These are phyloP conservation scores for Beauveria sp. DNA, from an alignment of 2,329 filamentous ascomycete genomes.

Conservation along the genomic window DNA sequence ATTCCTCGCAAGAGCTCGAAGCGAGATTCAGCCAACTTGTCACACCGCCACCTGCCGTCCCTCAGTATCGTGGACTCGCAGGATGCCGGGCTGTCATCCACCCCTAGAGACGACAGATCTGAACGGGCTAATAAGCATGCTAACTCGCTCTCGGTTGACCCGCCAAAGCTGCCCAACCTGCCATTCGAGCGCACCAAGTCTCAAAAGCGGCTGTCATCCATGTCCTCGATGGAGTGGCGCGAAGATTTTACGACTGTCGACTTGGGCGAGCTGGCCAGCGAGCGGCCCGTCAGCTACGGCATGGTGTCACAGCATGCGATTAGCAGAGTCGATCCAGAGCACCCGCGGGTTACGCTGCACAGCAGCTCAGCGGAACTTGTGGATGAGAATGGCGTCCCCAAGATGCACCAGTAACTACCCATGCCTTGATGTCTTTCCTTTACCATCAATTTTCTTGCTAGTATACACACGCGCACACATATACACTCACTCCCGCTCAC, in stretches of 20 bases:
- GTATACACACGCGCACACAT: neutral
- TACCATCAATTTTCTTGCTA: neutral
- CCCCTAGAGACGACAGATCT: constrained; percentile 1
- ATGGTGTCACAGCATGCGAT: constrained; percentile 52
- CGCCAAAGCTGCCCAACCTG: constrained; percentile 31
- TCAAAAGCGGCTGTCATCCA: constrained; percentile 42
- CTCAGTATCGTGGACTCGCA: constrained; percentile 23
- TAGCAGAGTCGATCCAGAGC: constrained; percentile 44
- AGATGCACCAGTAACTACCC: neutral
- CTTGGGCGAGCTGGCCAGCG: constrained; percentile 29
- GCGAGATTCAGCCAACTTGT: constrained; percentile 38
- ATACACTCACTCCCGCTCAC: neutral
- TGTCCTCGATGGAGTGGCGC: constrained; percentile 41
- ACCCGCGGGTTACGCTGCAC: constrained; percentile 37
- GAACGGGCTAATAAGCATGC: constrained; percentile 6
- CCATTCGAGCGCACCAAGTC: constrained; percentile 53
- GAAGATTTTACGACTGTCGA: constrained; percentile 39
- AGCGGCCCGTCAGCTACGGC: constrained; percentile 47
- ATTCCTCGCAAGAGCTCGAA: constrained; percentile 70
- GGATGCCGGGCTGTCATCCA: constrained; percentile 9
- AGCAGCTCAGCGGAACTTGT: constrained; percentile 52
- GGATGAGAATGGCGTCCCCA: constrained; percentile 25
- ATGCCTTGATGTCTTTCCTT: neutral
- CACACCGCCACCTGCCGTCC: constrained; percentile 27
- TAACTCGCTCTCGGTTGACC: constrained; percentile 16